A percentile compares a stretch with the other conserved stretches of the same genome.
Evolutionary conservation across 2,329 filamentous ascomycete species (phyloP).

Genomic region (Aspergillus ochraceoroseus): DNA sequence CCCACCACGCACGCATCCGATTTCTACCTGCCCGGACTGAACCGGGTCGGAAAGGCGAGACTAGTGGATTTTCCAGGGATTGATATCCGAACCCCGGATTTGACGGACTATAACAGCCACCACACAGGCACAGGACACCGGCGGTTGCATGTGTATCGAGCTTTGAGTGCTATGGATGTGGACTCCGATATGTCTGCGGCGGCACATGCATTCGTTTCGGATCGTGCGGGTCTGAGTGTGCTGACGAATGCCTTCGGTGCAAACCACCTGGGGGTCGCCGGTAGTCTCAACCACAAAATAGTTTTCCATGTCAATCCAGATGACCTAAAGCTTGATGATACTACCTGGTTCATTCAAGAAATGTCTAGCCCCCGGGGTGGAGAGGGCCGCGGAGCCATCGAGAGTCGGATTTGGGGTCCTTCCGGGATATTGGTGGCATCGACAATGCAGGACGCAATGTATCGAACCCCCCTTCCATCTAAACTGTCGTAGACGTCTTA

Average conservation of each 20-base stretch:
- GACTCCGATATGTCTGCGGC: not conserved
- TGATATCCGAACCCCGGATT: constrained; percentile 2
- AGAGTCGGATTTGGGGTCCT: constrained; percentile 12
- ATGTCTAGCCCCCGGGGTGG: constrained; percentile 5
- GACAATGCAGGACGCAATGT: constrained; percentile 11
- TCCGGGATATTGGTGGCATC: constrained; percentile 7
- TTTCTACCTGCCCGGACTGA: not conserved
- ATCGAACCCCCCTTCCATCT: no score
- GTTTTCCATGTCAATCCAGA: constrained; percentile 10
- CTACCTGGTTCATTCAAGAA: constrained; percentile 6
- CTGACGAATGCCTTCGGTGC: constrained; percentile 5
- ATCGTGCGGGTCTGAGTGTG: constrained; percentile 8
- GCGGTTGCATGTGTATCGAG: not conserved
- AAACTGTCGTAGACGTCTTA: no score
- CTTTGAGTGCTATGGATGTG: not conserved
- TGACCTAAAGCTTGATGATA: constrained; percentile 1
- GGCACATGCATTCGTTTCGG: constrained; percentile 6
- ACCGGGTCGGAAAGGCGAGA: not conserved
- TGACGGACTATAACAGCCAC: not conserved
- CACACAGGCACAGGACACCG: not conserved
- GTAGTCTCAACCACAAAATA: constrained; percentile 10
- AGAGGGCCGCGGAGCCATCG: constrained; percentile 1
- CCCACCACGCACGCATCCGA: not conserved
- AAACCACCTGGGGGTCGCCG: constrained; percentile 3
- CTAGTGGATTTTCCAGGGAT: not conserved